Conservation (phyloP, 2,329 filamentous ascomycete species). For the Aspergillaceae sp. region DNA sequence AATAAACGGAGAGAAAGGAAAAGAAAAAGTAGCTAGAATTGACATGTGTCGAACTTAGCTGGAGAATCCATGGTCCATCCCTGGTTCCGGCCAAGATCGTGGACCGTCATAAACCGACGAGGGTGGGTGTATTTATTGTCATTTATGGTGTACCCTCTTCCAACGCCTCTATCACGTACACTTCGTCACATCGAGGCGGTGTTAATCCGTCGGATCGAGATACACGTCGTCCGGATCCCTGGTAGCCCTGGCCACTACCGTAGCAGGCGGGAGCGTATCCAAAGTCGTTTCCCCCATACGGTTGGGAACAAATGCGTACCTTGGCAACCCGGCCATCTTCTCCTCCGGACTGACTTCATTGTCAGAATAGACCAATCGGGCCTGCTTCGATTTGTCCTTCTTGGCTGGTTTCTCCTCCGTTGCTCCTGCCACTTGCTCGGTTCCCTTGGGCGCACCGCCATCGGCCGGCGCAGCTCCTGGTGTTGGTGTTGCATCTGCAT, state of each 20-base stretch:
- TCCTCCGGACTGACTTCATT: conserved; percentile 77
- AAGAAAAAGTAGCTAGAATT: conserved; percentile 20
- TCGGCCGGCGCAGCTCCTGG: conserved; percentile 34
- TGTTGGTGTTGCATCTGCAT: conserved; percentile 19
- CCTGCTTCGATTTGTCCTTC: conserved; percentile 58
- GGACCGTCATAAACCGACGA: background rate
- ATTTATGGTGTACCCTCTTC: background rate
- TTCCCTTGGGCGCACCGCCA: conserved; percentile 40
- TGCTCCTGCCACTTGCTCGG: conserved; percentile 36
- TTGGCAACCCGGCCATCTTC: conserved; percentile 70
- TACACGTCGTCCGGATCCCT: conserved; percentile 29
- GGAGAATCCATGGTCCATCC: conserved; percentile 17
- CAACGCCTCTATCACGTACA: background rate
- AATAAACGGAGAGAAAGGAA: conserved; percentile 8
- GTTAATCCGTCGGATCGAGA: conserved; percentile 25
- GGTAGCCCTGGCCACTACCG: conserved; percentile 22
- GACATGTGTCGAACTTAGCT: conserved; percentile 33
- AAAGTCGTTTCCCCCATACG: conserved; percentile 29
- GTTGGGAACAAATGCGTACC: conserved; percentile 60
- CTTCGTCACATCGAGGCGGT: background rate
- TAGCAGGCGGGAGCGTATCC: conserved; percentile 25
- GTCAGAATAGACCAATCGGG: conserved; percentile 71
- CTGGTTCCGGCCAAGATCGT: background rate
- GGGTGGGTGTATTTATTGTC: background rate
- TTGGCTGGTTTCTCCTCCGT: conserved; percentile 55